phyloP scores from a whole-genome alignment of 768 basidiomycete species.

The Leccinellum rugosiceps region DNA sequence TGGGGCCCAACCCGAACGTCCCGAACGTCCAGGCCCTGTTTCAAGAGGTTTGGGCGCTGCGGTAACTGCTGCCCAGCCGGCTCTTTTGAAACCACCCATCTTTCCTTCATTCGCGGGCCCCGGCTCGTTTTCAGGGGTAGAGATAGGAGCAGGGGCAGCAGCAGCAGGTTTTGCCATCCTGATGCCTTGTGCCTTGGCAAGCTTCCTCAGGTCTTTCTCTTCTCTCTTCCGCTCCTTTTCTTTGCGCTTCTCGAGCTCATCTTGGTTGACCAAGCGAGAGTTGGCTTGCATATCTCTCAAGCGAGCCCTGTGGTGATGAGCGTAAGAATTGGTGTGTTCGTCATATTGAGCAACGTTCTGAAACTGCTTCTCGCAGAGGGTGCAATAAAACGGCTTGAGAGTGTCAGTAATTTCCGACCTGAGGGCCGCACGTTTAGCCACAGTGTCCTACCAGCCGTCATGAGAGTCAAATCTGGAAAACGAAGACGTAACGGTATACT shows the following conservation, averaged over 20 bases:
- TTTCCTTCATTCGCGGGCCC: slow-evolving; percentile 14
- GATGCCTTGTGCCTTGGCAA: slow-evolving; percentile 79
- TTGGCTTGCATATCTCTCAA: slow-evolving; percentile 80
- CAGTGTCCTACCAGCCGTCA: slow-evolving; percentile 45
- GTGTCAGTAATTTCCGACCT: slow-evolving; percentile 65
- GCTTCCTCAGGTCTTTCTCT: slow-evolving; percentile 80
- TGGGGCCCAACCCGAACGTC: too few relatives aligned
- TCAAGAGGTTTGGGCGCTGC: slow-evolving; percentile 9
- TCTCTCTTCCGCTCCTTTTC: slow-evolving; percentile 86
- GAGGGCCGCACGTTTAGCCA: slow-evolving; percentile 63
- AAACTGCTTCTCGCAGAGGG: slow-evolving; percentile 85
- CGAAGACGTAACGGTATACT: slow-evolving; percentile 35
- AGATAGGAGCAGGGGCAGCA: slow-evolving; percentile 16
- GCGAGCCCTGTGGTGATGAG: slow-evolving; percentile 82
- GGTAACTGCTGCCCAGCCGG: slow-evolving; percentile 47
- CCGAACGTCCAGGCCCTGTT: slow-evolving; percentile 10
- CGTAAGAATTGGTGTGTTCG: slow-evolving; percentile 87
- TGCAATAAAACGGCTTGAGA: slow-evolving; percentile 75
- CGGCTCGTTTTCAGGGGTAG: slow-evolving; percentile 18
- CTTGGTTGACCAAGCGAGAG: slow-evolving; percentile 59
- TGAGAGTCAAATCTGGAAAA: slow-evolving; percentile 7
- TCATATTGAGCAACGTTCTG: slow-evolving; percentile 83
- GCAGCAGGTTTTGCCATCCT: slow-evolving; percentile 46
- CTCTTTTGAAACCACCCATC: slow-evolving; percentile 36
- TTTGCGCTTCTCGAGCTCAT: slow-evolving; percentile 69